Evolutionary conservation across 768 basidiomycete genomes (phyloP).

Genomic region (Lyophyllum atratum): DNA sequence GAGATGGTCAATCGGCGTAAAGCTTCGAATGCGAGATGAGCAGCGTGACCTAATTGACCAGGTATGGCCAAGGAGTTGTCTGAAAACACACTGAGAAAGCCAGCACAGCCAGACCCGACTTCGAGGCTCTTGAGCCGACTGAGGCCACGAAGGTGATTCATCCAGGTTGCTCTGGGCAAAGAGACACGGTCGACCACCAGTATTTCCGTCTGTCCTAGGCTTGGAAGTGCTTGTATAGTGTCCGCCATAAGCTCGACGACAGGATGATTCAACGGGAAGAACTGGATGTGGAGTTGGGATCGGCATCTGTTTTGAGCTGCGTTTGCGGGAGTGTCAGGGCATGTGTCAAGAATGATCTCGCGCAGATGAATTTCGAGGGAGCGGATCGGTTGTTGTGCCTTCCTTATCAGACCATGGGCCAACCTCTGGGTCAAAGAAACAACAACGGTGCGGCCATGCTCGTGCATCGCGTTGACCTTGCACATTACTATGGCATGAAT

Average conservation of each 20-base stretch:
- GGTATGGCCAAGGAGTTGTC: background rate
- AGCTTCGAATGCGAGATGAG: background rate
- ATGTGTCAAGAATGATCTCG: background rate
- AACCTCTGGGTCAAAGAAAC: background rate
- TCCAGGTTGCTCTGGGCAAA: background rate
- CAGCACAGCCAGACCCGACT: background rate
- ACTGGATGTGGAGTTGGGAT: background rate
- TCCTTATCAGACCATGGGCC: background rate
- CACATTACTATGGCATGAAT: background rate
- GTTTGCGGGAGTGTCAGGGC: background rate
- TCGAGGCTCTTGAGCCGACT: background rate
- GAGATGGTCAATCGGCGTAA: background rate
- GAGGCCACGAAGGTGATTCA: background rate
- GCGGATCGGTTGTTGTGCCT: background rate
- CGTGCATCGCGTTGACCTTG: background rate
- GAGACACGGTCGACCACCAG: background rate
- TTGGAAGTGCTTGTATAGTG: background rate
- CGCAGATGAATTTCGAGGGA: background rate
- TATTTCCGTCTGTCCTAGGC: background rate
- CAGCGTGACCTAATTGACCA: background rate
- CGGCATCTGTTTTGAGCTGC: no score
- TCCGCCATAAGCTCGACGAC: background rate
- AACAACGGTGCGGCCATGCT: no score
- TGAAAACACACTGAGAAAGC: background rate
- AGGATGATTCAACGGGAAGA: background rate